These are phyloP conservation scores for Helianthus annuus DNA, from an alignment of 129 eudicot species.

Conservation along the genomic window HanXRQr2.0-SUNRISE NC_035438.2:22949337-22949836, in stretches of 20 bases:
- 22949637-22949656: constrained; percentile 42
- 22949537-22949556: constrained; percentile 82
- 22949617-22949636: constrained; percentile 55
- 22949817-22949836: neutral
- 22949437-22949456: too few relatives aligned
- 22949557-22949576: constrained; percentile 85
- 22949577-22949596: constrained; percentile 76
- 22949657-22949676: constrained; percentile 49
- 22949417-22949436: too few relatives aligned
- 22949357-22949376: constrained; percentile 84
- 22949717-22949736: constrained; percentile 94
- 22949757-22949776: constrained; percentile 90
- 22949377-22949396: constrained; percentile 70
- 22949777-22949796: constrained; percentile 88
- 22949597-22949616: constrained; percentile 71
- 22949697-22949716: constrained; percentile 61
- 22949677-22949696: constrained; percentile 74
- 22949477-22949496: too few relatives aligned
- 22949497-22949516: too few relatives aligned
- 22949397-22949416: neutral
- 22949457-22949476: too few relatives aligned
- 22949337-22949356: constrained; percentile 84
- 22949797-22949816: neutral
- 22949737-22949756: constrained; percentile 87
- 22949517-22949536: constrained; percentile 22